Conservation (phyloP, 2,329 filamentous ascomycete species). For the Coccinonectria pachysandricola region DNA sequence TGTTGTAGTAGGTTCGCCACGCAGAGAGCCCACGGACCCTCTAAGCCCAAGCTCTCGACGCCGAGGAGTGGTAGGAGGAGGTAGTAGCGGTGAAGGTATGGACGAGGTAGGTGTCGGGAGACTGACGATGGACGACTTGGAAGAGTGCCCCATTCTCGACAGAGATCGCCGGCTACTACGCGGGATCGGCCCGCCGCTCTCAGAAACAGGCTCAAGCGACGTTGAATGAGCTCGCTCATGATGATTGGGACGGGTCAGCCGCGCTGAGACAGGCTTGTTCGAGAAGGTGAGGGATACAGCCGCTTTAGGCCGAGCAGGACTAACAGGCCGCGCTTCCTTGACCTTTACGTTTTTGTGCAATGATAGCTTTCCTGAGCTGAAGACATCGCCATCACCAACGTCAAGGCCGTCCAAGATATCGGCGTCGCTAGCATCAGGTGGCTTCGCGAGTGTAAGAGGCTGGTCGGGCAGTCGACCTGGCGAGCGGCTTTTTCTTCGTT, state of each 20-base stretch:
- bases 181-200: constrained; percentile 66
- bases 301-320: constrained; percentile 61
- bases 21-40: constrained; percentile 41
- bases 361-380: constrained; percentile 70
- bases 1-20: constrained; percentile 53
- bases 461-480: constrained; percentile 37
- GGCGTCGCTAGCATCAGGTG: constrained; percentile 44
- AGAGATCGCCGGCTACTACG: constrained; percentile 49
- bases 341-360: constrained; percentile 88
- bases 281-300: constrained; percentile 87
- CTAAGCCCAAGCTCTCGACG: constrained; percentile 49
- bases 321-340: constrained; percentile 59
- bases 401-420: constrained; percentile 84
- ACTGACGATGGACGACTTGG: constrained; percentile 58
- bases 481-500: constrained; percentile 53
- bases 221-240: constrained; percentile 60
- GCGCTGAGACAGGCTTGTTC: constrained; percentile 60
- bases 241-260: constrained; percentile 66
- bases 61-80: constrained; percentile 44
- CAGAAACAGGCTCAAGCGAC: constrained; percentile 84
- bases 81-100: constrained; percentile 41
- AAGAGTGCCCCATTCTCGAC: constrained; percentile 58
- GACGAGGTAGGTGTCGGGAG: constrained; percentile 51
- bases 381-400: constrained; percentile 71
- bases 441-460: constrained; percentile 21